A percentile compares a stretch with the other conserved stretches of the same genome.
Conservation (phyloP, 805 yeast species). For the Yamadazyma insecticola region DNA sequence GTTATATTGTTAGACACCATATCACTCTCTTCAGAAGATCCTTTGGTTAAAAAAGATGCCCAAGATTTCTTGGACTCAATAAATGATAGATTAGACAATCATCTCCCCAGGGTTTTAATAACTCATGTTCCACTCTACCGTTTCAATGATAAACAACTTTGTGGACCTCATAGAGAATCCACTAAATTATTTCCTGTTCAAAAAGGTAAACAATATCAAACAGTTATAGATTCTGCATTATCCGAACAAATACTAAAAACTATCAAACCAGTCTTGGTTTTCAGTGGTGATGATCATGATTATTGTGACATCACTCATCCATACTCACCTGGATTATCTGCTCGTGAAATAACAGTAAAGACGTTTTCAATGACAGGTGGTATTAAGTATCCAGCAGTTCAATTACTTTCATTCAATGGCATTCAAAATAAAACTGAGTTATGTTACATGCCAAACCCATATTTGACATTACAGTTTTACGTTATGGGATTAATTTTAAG, state of each 20-base stretch:
- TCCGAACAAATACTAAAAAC: slow-evolving; percentile 53
- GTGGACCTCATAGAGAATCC: slow-evolving; percentile 80
- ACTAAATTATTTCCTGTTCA: slow-evolving; percentile 58
- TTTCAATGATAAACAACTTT: slow-evolving; percentile 52
- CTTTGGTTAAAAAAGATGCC: slow-evolving; percentile 45
- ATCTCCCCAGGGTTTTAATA: slow-evolving; percentile 61
- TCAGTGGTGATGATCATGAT: slow-evolving; percentile 97
- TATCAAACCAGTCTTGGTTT: slow-evolving; percentile 63
- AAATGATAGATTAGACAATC: slow-evolving; percentile 17
- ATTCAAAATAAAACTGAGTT: slow-evolving; percentile 35
- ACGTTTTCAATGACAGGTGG: slow-evolving; percentile 41
- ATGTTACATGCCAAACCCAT: slow-evolving; percentile 58
- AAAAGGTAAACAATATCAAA: slow-evolving; percentile 83
- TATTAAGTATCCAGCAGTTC: slow-evolving; percentile 37
- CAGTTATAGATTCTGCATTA: slow-evolving; percentile 60
- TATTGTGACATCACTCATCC: slow-evolving; percentile 75
- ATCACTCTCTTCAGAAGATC: slow-evolving; percentile 59
- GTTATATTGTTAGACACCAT: slow-evolving; percentile 75
- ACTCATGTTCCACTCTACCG: slow-evolving; percentile 88
- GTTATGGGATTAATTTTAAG: slow-evolving; percentile 14
- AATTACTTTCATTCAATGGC: slow-evolving; percentile 35
- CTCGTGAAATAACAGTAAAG: slow-evolving; percentile 35
- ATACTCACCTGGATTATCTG: slow-evolving; percentile 5
- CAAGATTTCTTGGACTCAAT: slow-evolving; percentile 44
- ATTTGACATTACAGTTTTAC: slow-evolving; percentile 35